Evolutionary conservation across 805 yeast genomes (phyloP), one percentile per base, ranked within the genome.

Genomic region (Candida andamanensis): DNA sequence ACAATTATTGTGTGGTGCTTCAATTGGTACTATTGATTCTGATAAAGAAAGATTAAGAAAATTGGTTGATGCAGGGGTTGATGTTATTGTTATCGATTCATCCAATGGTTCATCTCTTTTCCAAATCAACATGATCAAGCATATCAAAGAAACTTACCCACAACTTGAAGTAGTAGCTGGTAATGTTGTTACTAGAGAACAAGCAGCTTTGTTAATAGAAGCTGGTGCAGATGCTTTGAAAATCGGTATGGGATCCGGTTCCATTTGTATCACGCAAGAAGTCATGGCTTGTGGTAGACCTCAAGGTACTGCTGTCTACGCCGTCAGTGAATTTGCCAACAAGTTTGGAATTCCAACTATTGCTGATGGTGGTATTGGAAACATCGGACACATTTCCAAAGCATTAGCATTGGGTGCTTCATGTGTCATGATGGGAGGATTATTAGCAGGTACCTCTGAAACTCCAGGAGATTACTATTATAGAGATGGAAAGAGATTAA

Each of bases 201-300:
- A 92, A 74, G 97, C 98, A 48, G 98, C 98, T 41, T 73, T 78
- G 55, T 75, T 92, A 56, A 90, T 87, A 38, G 81, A 74, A 51
- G 96, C 95, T 32, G 98, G 98, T 67, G 95, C 95, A 33, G 98
- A 92, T 62, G 97, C 89, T 60, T 74, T 92, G 54, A 86, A 97
- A 76, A 90, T 92, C 49, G 98, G 98, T 70, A 92, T 92, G 98
- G 98, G 98, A 58, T 85, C 97, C 20, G 98, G 98, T 54, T 86
- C 97, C 42, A 94, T 94, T 60, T 92, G 98, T 76, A 92, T 92
- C 60, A 92, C 98, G 33, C 98, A 92, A 72, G 98, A 92, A 71
- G 98, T 92, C 40, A 92, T 92, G 98, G 98, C 98, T 32, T 95
- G 96, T 69, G 98, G 98, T 69, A 87, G 98, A 76, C 98, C 98